Evolutionary conservation across 768 basidiomycete species (phyloP), one percentile per base, ranked within the genome.

Genomic region (Tulasnella sp.): DNA sequence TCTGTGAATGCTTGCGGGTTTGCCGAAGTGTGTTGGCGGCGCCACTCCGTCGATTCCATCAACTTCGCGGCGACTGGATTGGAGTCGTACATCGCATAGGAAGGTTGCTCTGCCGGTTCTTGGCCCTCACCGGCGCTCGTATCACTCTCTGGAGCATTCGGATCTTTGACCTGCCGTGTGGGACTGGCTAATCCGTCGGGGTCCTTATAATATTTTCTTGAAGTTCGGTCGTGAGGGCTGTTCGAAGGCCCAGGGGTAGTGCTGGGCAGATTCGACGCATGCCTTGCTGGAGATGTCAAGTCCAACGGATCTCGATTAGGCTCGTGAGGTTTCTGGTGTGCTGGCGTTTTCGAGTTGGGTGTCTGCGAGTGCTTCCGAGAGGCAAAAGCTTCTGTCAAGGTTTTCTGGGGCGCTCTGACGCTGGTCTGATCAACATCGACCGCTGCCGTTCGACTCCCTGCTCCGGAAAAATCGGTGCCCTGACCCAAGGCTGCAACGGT

Each of bases 31-130:
- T 99, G 91, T 29, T 92, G 91, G 29, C 89, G 88, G 26, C 94
- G 89, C 97, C 97, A 99, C 44, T 90, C 89, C 0, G 93, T 89
- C 82, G 94, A 87, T 32, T 91, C 89, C 91, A 99, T 93, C 23
- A 90, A 91, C 6, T 92, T 90, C 79, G 90, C 86, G 0, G 95
- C 95, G 61, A 90, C 85, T 2, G 87, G 88, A 83, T 96, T 96
- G 1, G 93, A 91, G 37, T 85, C 84, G 74, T 89, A 87, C 0
- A 88, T 85, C 16, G 94, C 92, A 83, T 97, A 96, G 0, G 84
- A 84, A 3, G 93, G 90, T 37, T 79, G 69, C 39, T 89, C 87
- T 81, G 80, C 2, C 87, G 87, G 80, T 89, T 87, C 1, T 88
- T 87, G 9, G 84, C 83, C 26, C 9, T 67, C 51, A 55, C 61